phyloP scores from a whole-genome alignment of 2,329 filamentous ascomycete species.

The Pyricularia grisea region DNA sequence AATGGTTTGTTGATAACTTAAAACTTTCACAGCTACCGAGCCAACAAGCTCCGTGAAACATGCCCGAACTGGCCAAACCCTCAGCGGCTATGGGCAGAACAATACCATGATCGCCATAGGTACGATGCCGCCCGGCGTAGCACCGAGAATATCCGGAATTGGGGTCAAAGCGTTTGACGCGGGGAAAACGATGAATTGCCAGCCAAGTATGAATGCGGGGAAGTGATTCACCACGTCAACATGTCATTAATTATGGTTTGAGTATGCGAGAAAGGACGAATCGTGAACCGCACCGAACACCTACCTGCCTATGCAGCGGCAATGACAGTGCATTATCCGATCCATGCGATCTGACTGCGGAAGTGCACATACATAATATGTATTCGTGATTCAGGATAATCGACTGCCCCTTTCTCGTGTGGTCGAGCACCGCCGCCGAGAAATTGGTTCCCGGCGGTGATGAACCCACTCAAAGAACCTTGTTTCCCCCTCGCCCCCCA shows the following conservation, averaged over 20 bases:
- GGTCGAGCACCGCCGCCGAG: neutral
- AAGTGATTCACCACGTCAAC: neutral
- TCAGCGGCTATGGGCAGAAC: neutral
- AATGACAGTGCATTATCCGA: neutral
- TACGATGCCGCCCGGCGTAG: neutral
- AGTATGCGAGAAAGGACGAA: neutral
- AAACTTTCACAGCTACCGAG: neutral
- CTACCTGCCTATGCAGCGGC: neutral
- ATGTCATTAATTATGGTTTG: neutral
- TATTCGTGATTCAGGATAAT: neutral
- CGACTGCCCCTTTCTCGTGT: neutral
- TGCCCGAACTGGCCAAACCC: neutral
- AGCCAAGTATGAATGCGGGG: neutral
- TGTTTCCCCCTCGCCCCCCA: too few species aligned
- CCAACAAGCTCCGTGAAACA: neutral
- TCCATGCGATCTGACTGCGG: neutral
- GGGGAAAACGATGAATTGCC: neutral
- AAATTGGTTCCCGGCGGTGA: neutral
- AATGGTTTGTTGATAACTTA: too few species aligned
- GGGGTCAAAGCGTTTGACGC: neutral
- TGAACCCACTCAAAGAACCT: too few species aligned
- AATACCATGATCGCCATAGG: neutral
- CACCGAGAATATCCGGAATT: neutral
- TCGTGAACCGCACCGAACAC: neutral
- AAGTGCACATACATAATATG: neutral